Base-by-base conservation (phyloP, 805 yeast species). In the Candida khao-thaluensis region DNA sequence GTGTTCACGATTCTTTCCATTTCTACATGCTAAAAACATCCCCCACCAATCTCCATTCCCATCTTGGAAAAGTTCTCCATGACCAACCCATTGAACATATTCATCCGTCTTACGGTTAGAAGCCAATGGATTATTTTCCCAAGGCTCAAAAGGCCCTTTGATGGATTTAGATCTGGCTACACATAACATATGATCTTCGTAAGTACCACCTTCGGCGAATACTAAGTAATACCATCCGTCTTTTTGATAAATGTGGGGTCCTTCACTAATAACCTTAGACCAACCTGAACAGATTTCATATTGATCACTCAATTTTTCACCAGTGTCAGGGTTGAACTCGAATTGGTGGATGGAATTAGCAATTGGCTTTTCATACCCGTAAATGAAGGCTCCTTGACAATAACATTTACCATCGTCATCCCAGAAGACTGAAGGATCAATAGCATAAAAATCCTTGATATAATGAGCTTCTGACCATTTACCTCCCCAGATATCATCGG, bases 11-110 rank as follows among this genome's bases (percentile, higher is more conserved):
- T 21, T 36, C 3, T 2, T 5, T 7, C 30, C 40, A 23, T 36
- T 36, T 36, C 40, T 36, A 23, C 34, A 21, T 15, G 40, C 40
- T 14, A 36, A 36, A 11, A 36, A 16, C n/a, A 21, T 5, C 3
- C 35, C 40, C 40, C 40, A 36, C 40, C 40, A 36, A 11, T 37
- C 30, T 14, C 35, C 40, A 7, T 30, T 9, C 8, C n/a, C 20
- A 21, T 37, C 40, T 28, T 37, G 26, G 26, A 37, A 37, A n/a
- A 37, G 21, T 21, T 37, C 40, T 4, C 40, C 40, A 37, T 37
- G 40, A 2, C 40, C 40, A 10, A 37, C 35, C 40, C 40, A 37
- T 25, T 37, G 40, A 30, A 37, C 40, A 12, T 37, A 37, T 23
- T 37, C 40, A 14, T 30, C 26, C 9, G 40, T 24, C n/a, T 30